Evolutionary conservation across 2,329 filamentous ascomycete genomes (phyloP).

Genomic region (Pseudocercospora macadamiae): DNA sequence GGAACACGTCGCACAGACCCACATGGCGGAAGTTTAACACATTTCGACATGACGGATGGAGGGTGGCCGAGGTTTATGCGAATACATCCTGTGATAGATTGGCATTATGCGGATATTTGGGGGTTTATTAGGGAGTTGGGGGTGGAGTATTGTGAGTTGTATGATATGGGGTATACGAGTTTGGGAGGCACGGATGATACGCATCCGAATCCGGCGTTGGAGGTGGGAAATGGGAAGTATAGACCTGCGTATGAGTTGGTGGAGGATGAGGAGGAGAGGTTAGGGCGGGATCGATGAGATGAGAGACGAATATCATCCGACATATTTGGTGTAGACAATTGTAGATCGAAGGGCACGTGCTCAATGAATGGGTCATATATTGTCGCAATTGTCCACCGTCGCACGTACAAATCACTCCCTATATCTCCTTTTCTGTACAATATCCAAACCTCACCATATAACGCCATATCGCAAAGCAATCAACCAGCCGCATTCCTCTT

Average conservation of each 20-base stretch:
- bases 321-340: not conserved
- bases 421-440: too few species aligned
- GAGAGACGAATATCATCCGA: not conserved
- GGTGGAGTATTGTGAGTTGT: slow-evolving; percentile 83
- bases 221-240: slow-evolving; percentile 52
- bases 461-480: too few species aligned
- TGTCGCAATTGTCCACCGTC: too few species aligned
- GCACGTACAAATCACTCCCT: too few species aligned
- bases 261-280: slow-evolving; percentile 72
- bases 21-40: slow-evolving; percentile 74
- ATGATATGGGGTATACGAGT: slow-evolving; percentile 87
- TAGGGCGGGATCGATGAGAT: slow-evolving; percentile 62
- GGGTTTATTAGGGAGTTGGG: slow-evolving; percentile 77
- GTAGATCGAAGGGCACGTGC: not conserved
- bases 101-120: slow-evolving; percentile 97
- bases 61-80: slow-evolving; percentile 94
- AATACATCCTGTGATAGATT: slow-evolving; percentile 94
- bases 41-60: slow-evolving; percentile 84
- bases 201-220: slow-evolving; percentile 79
- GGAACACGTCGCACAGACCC: slow-evolving; percentile 91
- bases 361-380: too few species aligned
- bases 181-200: slow-evolving; percentile 91
- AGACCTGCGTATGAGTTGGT: slow-evolving; percentile 59
- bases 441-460: not conserved
- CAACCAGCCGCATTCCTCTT: slow-evolving; percentile 51